phyloP scores from a whole-genome alignment of 768 basidiomycete species.

The Pilatotrama ljubarskyi region DNA sequence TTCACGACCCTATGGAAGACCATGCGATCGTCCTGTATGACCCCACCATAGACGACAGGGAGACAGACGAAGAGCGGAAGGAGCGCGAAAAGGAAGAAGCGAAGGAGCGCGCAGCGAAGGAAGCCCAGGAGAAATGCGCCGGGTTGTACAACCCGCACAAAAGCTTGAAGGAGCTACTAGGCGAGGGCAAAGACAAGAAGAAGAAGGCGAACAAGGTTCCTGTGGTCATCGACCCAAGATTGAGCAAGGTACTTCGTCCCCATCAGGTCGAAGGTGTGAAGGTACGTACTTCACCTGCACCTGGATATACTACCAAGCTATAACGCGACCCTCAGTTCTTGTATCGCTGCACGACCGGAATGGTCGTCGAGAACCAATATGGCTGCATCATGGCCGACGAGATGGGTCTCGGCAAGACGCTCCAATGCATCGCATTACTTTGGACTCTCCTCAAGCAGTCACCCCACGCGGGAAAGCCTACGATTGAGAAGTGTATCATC shows the following conservation, averaged over 20 bases:
- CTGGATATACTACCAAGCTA: neutral
- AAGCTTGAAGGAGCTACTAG: constrained; percentile 77
- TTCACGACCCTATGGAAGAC: constrained; percentile 98
- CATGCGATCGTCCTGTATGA: constrained; percentile 98
- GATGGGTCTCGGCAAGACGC: constrained; percentile 96
- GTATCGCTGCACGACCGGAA: constrained; percentile 92
- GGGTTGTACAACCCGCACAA: constrained; percentile 91
- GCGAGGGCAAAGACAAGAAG: constrained; percentile 69
- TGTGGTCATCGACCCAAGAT: constrained; percentile 91
- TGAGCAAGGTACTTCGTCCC: constrained; percentile 87
- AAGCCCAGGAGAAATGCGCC: constrained; percentile 65
- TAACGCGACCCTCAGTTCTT: constrained; percentile 65
- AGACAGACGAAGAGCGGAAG: constrained; percentile 83
- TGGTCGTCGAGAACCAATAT: constrained; percentile 86
- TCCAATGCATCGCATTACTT: constrained; percentile 93
- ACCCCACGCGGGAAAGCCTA: constrained; percentile 78
- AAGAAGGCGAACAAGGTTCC: constrained; percentile 76
- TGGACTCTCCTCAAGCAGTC: constrained; percentile 98
- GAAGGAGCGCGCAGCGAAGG: constrained; percentile 60
- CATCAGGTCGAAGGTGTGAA: constrained; percentile 99
- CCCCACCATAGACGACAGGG: constrained; percentile 90
- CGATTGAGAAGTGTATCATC: constrained; percentile 97
- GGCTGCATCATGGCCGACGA: constrained; percentile 99
- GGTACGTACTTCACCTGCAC: constrained; percentile 43
- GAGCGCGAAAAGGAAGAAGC: constrained; percentile 74